Base-by-base conservation (phyloP, 257 asterid genomes). In the Orobanche coerulescens region DNA sequence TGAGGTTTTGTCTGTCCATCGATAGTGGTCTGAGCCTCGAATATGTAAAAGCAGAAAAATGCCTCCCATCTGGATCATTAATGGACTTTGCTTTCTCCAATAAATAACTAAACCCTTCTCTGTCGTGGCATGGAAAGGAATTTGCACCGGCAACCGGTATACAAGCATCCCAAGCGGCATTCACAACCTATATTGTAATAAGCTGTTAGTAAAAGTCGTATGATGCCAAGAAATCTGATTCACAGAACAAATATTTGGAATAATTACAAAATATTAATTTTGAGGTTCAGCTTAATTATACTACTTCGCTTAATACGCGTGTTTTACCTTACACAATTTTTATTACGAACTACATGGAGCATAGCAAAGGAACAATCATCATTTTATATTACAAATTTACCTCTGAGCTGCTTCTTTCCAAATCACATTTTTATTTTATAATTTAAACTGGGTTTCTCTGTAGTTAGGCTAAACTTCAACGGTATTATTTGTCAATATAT, bases 141-240 rank as follows among this genome's bases (percentile, higher is more conserved):
- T 77, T 84, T 68, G 79, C 90, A 67, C 94, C 76, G 37, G 88
- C 86, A 46, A 90, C 86, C 33, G 80, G 80, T 62, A 87, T 68
- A 67, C 72, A 65, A 60, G 86, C 88, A 79, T 85, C 97, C 97
- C 97, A 85, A 61, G 90, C 86, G 63, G 84, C 79, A 80, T 87
- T 87, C 60, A 83, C 64, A 64, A 86, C 94, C 96, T 86, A 75
- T 53, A 73, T 56, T 53, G 44, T 13, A 54, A 67, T 54, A 13
- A 69, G 62, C 19, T 30, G 76, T 52, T 61, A 66, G 23, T 26
- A 68, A 40, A 22, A 43, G 40, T 15, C 25, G 52, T 44, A 58
- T 2, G n/a, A 58, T 14, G 36, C 23, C 34, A 50, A 47, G 23
- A 49, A 40, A n/a, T 11, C 40, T 25, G 59, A 12, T 55, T 37